Evolutionary conservation across 1,284 basidiomycete species (phyloP).

Genomic region (Neonothopanus nambi): DNA sequence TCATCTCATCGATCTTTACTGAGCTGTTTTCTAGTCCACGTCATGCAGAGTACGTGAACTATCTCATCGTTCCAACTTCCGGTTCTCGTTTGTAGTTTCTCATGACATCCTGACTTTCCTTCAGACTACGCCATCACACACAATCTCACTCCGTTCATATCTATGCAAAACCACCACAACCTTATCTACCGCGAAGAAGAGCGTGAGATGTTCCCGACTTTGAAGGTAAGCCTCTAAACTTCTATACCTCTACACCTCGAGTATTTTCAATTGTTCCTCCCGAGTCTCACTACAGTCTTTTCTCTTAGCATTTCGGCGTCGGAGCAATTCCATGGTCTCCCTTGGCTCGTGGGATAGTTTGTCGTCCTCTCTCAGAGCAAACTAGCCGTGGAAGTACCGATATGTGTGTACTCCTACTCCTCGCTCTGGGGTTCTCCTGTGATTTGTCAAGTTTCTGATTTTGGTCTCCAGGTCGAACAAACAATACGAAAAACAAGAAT

Average conservation of each 20-base stretch:
- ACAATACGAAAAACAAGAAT: neutral
- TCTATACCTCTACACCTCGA: constrained; percentile 65
- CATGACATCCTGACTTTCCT: neutral
- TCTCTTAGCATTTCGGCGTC: constrained; percentile 32
- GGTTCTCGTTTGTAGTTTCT: neutral
- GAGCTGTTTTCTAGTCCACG: constrained; percentile 37
- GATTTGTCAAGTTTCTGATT: too few relatives aligned
- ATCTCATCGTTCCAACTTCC: neutral
- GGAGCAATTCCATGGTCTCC: constrained; percentile 52
- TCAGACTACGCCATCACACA: constrained; percentile 50
- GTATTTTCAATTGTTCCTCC: too few relatives aligned
- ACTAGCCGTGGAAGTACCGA: constrained; percentile 37
- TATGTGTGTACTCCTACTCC: too few relatives aligned
- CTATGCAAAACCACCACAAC: constrained; percentile 69
- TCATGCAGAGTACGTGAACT: constrained; percentile 49
- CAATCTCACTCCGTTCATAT: constrained; percentile 66
- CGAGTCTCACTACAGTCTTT: neutral
- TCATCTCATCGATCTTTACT: neutral
- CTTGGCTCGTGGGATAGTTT: constrained; percentile 47
- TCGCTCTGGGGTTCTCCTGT: neutral
- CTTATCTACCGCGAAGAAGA: constrained; percentile 60
- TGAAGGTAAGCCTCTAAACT: too few relatives aligned
- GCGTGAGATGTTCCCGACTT: too few relatives aligned
- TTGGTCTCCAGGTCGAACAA: too few relatives aligned
- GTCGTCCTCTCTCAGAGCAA: constrained; percentile 37